These are phyloP conservation scores for Pseudohyphozyma bogoriensis DNA, from an alignment of 768 basidiomycete species.

Conservation along the genomic window DNA sequence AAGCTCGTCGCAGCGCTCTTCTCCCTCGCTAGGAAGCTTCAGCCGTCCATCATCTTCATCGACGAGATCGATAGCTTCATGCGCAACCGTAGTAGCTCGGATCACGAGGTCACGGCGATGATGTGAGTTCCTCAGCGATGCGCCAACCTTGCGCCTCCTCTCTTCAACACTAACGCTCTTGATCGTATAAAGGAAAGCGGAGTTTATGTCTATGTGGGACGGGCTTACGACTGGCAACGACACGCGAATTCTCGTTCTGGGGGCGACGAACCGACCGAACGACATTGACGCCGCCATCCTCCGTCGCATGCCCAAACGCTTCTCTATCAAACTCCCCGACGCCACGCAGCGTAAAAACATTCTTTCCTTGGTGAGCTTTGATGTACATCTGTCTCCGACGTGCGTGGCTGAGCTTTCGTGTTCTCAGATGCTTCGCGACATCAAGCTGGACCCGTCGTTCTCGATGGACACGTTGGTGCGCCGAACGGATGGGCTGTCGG, in stretches of 20 bases:
- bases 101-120: constrained; percentile 97
- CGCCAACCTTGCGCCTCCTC: neutral
- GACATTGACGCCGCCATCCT: constrained; percentile 81
- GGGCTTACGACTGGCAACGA: constrained; percentile 63
- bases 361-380: constrained; percentile 54
- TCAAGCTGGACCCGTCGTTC: constrained; percentile 55
- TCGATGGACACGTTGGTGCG: constrained; percentile 54
- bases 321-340: constrained; percentile 72
- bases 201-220: constrained; percentile 61
- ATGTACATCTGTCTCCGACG: neutral
- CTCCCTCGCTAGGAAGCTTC: constrained; percentile 81
- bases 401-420: neutral
- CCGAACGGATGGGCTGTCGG: constrained; percentile 64
- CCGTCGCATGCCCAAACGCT: constrained; percentile 94
- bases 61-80: constrained; percentile 97
- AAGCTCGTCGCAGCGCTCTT: constrained; percentile 84
- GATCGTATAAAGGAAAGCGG: constrained; percentile 32
- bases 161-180: neutral
- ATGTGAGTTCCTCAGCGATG: constrained; percentile 36
- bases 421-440: constrained; percentile 70
- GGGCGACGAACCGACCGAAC: constrained; percentile 88
- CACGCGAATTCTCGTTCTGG: constrained; percentile 45
- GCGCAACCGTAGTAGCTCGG: constrained; percentile 70
- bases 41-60: constrained; percentile 95
- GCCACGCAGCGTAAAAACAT: constrained; percentile 71